A percentile compares a stretch with the other conserved stretches of the same genome.
Evolutionary conservation across 1,284 basidiomycete species (phyloP).

Genomic region (Pyrrhoderma noxium): DNA sequence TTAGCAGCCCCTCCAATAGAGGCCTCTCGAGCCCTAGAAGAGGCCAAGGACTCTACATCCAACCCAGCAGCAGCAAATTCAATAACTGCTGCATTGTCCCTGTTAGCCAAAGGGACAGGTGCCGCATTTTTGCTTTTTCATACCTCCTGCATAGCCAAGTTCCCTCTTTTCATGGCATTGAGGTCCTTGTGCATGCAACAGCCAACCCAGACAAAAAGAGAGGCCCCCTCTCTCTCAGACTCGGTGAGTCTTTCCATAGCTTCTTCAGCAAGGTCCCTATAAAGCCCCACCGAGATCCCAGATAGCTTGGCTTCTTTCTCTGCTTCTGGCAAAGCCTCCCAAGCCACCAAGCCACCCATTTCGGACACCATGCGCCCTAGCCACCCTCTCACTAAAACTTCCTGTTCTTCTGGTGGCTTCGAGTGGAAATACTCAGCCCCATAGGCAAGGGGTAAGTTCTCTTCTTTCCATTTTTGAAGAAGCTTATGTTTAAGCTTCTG

Average conservation of each 20-base stretch:
- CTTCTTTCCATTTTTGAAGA: background rate
- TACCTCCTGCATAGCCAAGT: conserved; percentile 1
- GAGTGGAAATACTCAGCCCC: background rate
- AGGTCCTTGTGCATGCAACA: conserved; percentile 27
- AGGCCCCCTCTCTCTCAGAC: conserved; percentile 14
- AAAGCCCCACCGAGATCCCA: conserved; percentile 5
- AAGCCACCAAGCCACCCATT: conserved; percentile 7
- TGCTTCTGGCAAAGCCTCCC: conserved; percentile 16
- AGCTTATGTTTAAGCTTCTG: conserved; percentile 5
- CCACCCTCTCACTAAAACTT: background rate
- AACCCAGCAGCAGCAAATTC: background rate
- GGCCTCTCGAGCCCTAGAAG: conserved; percentile 20
- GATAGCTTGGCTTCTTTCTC: conserved; percentile 4
- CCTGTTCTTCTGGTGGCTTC: background rate
- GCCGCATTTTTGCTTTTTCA: background rate
- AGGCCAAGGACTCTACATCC: background rate
- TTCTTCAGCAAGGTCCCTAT: conserved; percentile 18
- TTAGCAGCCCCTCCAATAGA: conserved; percentile 28
- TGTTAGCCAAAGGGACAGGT: background rate
- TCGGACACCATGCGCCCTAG: background rate
- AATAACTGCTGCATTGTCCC: background rate
- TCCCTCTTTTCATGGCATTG: conserved; percentile 24
- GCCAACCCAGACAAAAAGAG: conserved; percentile 21
- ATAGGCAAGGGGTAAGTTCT: background rate
- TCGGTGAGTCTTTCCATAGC: conserved; percentile 16